Conservation (phyloP, 768 basidiomycete genomes). For the Tylopilus plumbeoviolaceoides region DNA sequence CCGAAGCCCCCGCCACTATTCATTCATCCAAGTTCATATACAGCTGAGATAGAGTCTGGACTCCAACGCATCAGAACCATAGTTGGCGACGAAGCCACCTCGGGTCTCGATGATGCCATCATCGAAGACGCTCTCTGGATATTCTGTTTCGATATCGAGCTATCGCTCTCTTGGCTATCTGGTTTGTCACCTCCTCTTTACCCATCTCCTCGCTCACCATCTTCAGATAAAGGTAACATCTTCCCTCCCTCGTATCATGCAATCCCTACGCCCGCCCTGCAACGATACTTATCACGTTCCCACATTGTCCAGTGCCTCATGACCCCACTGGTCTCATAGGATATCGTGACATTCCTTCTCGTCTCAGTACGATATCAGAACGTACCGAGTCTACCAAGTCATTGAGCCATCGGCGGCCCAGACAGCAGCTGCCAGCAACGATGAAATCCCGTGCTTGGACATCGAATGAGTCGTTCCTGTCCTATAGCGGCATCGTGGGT, state of each 20-base stretch:
- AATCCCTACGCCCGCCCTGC: background rate
- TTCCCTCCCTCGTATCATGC: background rate
- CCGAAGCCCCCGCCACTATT: background rate
- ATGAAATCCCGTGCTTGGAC: constrained; percentile 38
- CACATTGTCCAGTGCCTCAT: constrained; percentile 17
- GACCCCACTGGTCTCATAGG: constrained; percentile 18
- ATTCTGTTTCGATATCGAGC: constrained; percentile 78
- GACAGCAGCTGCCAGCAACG: constrained; percentile 36
- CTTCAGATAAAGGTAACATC: constrained; percentile 38
- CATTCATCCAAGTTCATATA: constrained; percentile 8
- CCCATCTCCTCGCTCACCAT: background rate
- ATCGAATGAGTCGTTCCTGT: constrained; percentile 40
- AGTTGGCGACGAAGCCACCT: constrained; percentile 60
- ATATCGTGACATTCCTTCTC: constrained; percentile 24
- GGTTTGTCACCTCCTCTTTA: constrained; percentile 43
- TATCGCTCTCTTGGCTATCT: constrained; percentile 68
- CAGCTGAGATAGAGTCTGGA: constrained; percentile 66
- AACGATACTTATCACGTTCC: constrained; percentile 20
- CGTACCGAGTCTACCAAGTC: constrained; percentile 60
- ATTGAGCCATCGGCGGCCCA: constrained; percentile 45
- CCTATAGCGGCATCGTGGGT: constrained; percentile 65
- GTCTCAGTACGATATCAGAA: constrained; percentile 65
- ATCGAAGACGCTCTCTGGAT: constrained; percentile 86
- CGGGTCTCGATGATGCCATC: constrained; percentile 66
- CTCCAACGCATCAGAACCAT: constrained; percentile 63